Evolutionary conservation across 2,329 filamentous ascomycete genomes (phyloP).

Genomic region (Epicoccum sorghinum): DNA sequence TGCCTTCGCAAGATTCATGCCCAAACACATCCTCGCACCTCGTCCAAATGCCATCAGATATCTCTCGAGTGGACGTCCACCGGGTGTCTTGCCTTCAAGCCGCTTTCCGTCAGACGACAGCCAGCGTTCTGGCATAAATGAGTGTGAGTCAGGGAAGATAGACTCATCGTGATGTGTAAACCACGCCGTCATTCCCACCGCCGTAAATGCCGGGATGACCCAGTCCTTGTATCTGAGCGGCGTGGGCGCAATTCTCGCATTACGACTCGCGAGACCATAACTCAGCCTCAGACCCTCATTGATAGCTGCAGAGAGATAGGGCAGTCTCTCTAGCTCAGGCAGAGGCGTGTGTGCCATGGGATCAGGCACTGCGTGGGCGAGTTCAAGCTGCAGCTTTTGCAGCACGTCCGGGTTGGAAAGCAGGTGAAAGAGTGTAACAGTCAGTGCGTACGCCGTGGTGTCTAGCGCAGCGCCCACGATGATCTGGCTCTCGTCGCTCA

Average conservation of each 20-base stretch:
- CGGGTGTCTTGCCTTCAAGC: not conserved
- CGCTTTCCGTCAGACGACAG: conserved; percentile 11
- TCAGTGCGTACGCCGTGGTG: conserved; percentile 21
- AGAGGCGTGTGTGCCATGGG: not conserved
- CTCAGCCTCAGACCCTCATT: conserved; percentile 30
- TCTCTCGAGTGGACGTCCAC: conserved; percentile 11
- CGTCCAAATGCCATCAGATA: conserved; percentile 21
- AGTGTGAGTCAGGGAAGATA: conserved; percentile 26
- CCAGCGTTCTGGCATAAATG: conserved; percentile 40
- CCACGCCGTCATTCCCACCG: conserved; percentile 37
- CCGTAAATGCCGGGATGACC: conserved; percentile 29
- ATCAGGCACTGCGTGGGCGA: conserved; percentile 21
- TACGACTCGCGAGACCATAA: not conserved
- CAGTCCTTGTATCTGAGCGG: conserved; percentile 17
- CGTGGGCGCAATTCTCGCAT: not conserved
- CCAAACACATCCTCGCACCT: conserved; percentile 20
- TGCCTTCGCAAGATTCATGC: conserved; percentile 15
- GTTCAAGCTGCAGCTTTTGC: conserved; percentile 20
- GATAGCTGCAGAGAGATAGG: conserved; percentile 34
- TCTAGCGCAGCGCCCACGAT: too few relatives aligned
- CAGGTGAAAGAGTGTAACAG: conserved; percentile 24
- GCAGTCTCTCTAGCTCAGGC: conserved; percentile 25
- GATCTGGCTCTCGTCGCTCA: not conserved
- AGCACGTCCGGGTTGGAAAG: conserved; percentile 15
- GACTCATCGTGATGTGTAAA: conserved; percentile 31